These are phyloP conservation scores for Pestalotiopsis sp. DNA, from an alignment of 2,329 filamentous ascomycete species.

Conservation along the genomic window DNA sequence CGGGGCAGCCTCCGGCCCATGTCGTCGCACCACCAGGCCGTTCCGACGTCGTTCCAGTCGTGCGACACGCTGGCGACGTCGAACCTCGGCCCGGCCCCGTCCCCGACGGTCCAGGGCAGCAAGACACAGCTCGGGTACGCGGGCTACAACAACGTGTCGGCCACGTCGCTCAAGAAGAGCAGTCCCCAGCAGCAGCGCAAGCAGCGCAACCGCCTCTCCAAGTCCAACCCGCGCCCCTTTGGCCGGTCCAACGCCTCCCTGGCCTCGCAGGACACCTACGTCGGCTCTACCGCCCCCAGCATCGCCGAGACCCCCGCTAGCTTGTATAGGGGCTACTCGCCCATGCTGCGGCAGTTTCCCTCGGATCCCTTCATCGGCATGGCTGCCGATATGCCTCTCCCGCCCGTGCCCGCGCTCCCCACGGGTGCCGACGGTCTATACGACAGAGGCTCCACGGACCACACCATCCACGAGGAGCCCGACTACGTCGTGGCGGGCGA, in stretches of 20 bases:
- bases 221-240: background rate
- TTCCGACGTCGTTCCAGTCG: background rate
- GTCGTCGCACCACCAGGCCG: background rate
- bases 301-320: background rate
- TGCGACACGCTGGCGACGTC: background rate
- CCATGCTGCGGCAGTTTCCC: background rate
- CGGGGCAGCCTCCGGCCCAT: background rate
- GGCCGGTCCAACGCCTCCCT: background rate
- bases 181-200: slow-evolving; percentile 2
- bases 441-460: background rate
- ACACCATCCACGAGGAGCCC: background rate
- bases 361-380: background rate
- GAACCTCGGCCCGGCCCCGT: background rate
- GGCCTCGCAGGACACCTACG: slow-evolving; percentile 2
- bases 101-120: background rate
- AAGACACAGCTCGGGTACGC: background rate
- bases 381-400: background rate
- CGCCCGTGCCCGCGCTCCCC: background rate
- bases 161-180: slow-evolving; percentile 13
- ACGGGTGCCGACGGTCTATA: background rate
- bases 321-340: background rate
- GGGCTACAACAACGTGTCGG: slow-evolving; percentile 4
- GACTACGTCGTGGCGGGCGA: background rate
- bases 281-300: background rate
- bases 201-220: slow-evolving; percentile 2